Evolutionary conservation across 2,329 filamentous ascomycete genomes (phyloP), one percentile per base, ranked within the genome.

Genomic region (Fusarium begoniae): DNA sequence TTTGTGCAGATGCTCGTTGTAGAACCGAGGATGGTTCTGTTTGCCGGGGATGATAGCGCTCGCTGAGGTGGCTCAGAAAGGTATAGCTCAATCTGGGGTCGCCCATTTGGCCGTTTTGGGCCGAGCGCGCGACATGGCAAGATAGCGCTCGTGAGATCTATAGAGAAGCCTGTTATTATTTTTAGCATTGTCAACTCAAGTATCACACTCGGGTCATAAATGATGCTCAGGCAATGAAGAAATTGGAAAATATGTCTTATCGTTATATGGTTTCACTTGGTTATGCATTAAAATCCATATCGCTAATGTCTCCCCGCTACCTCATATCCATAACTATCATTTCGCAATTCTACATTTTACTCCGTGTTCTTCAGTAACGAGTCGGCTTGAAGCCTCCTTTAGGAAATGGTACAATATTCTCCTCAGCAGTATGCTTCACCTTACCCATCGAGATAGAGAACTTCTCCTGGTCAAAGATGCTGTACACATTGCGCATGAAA

Each of bases 401-500:
- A 0, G 63, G 63, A 1, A 66, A 20, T n/a, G 63, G 17, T 6
- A 48, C 48, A 32, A 66, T 50, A 12, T 57, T 37, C 41, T 66
- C 63, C 30, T 57, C 35, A 9, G 43, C 35, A 0, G 48, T 48
- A 13, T 66, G 61, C 24, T 66, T 66, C 7, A 66, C 61, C 2
- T 43, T 44, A 17, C 48, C 37, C 48, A 66, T 15, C 2, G 61
- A 66, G 12, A 66, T 20, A 1, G 28, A 18, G 5, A 57, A 47
- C 9, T 43, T 66, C 18, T 58, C 48, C 35, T 66, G 63, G 18
- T 66, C 63, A 32, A 57, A 66, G 11, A 66, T 48, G 9, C 41
- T 66, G 18, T 66, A 66, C 8, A 66, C 61, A 1, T 57, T 66
- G 2, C 63, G 63, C 14, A 66, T 7, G 6, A 66, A 66, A 58